A percentile compares a stretch with the other conserved stretches of the same genome.
Conservation (phyloP, 1,139 yeast species). For the Protomyces inouyei region DNA sequence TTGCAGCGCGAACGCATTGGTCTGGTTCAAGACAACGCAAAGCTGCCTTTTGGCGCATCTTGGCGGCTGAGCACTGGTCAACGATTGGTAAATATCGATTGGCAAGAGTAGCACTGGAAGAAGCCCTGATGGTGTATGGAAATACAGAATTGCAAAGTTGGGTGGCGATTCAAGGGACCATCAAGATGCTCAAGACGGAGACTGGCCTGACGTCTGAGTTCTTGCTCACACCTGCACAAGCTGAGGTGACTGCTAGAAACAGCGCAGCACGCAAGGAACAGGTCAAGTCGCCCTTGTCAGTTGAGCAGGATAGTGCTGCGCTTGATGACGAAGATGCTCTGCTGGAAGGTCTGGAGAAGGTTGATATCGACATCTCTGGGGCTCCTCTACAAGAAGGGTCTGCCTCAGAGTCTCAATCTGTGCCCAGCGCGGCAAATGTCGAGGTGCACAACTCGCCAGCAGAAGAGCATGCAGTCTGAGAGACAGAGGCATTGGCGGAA, state of each 20-base stretch:
- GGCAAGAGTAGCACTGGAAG: constrained; percentile 8
- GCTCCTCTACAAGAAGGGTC: too few relatives aligned
- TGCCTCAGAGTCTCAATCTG: too few relatives aligned
- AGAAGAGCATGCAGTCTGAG: too few relatives aligned
- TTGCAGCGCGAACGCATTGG: background rate
- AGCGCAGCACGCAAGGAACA: background rate
- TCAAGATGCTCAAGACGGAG: constrained; percentile 18
- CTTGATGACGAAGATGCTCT: background rate
- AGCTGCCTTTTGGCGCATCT: constrained; percentile 70
- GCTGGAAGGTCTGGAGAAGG: background rate
- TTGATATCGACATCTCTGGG: background rate
- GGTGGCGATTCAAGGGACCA: constrained; percentile 23
- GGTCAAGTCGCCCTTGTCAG: background rate
- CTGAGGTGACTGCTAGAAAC: background rate
- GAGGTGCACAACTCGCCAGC: too few relatives aligned
- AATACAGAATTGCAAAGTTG: background rate
- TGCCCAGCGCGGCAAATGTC: too few relatives aligned
- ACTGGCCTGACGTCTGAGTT: constrained; percentile 15
- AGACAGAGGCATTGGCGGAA: too few relatives aligned
- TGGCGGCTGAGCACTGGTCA: constrained; percentile 71
- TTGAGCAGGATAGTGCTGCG: background rate
- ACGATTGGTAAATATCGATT: constrained; percentile 20
- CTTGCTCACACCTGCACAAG: constrained; percentile 11
- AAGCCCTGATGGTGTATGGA: constrained; percentile 14
- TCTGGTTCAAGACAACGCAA: constrained; percentile 53